Evolutionary conservation across 2,329 filamentous ascomycete species (phyloP).

Genomic region (Fusarium proliferatum): DNA sequence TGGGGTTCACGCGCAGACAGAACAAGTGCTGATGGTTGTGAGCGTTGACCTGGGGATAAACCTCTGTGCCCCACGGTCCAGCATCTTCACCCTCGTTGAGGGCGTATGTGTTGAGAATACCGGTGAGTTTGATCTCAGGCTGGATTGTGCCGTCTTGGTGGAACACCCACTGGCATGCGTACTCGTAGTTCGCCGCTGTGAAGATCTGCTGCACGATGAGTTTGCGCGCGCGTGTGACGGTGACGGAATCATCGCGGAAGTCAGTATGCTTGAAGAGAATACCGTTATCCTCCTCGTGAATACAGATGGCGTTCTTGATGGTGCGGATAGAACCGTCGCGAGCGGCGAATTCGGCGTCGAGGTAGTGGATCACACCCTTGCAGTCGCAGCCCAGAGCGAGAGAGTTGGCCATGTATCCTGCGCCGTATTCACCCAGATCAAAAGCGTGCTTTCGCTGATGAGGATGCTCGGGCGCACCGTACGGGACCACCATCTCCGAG

Average conservation of each 20-base stretch:
- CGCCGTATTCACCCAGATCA: constrained; percentile 83
- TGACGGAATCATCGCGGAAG: constrained; percentile 88
- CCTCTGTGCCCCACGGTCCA: constrained; percentile 89
- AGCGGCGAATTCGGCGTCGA: constrained; percentile 88
- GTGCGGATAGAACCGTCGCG: constrained; percentile 78
- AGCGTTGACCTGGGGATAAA: constrained; percentile 84
- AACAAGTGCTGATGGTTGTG: constrained; percentile 98
- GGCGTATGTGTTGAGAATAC: constrained; percentile 91
- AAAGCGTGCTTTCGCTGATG: constrained; percentile 87
- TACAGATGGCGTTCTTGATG: constrained; percentile 94
- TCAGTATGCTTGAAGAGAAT: constrained; percentile 96
- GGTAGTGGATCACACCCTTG: constrained; percentile 91
- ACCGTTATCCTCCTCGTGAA: constrained; percentile 92
- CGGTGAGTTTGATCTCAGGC: constrained; percentile 90
- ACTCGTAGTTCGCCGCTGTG: constrained; percentile 96
- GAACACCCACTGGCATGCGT: constrained; percentile 81
- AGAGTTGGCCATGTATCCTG: constrained; percentile 85
- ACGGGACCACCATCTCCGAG: constrained; percentile 94
- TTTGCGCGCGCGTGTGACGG: constrained; percentile 87
- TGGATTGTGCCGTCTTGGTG: constrained; percentile 89
- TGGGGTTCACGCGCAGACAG: constrained; percentile 87
- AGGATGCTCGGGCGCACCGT: constrained; percentile 82
- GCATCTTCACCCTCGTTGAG: constrained; percentile 85
- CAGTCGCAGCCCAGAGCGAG: constrained; percentile 83
- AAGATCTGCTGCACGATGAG: constrained; percentile 92